Conservation (phyloP, 345 rosid genomes). For the Populus alba region DNA sequence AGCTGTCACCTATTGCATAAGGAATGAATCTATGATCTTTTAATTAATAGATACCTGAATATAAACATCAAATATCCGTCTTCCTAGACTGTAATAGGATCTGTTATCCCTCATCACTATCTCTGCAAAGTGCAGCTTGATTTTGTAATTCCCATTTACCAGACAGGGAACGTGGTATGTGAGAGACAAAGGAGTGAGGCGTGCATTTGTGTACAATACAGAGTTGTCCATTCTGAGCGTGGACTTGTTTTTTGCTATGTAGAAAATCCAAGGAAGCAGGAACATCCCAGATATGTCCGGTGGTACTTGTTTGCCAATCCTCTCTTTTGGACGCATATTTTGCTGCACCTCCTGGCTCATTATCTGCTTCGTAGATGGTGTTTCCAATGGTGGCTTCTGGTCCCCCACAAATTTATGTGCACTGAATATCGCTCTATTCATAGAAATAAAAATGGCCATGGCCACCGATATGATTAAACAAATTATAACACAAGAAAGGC, state of each 20-base stretch:
- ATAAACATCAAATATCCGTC: slow-evolving; percentile 58
- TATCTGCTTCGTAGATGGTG: not conserved
- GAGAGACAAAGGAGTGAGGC: slow-evolving; percentile 13
- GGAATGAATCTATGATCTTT: not conserved
- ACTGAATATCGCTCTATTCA: not conserved
- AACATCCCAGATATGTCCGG: slow-evolving; percentile 11
- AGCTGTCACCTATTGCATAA: not conserved
- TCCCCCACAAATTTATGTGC: slow-evolving; percentile 21
- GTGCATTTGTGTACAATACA: slow-evolving; percentile 8
- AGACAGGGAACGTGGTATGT: slow-evolving; percentile 6
- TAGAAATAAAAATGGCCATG: not conserved
- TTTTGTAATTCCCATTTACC: slow-evolving; percentile 46
- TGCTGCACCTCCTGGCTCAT: not conserved
- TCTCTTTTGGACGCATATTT: not conserved
- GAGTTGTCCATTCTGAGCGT: not conserved
- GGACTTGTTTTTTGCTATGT: slow-evolving; percentile 1
- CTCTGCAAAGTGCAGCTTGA: slow-evolving; percentile 59
- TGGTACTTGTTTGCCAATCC: slow-evolving; percentile 7
- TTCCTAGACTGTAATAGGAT: slow-evolving; percentile 46
- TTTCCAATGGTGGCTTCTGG: not conserved
- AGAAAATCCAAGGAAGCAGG: not conserved
- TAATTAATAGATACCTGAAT: slow-evolving; percentile 40
- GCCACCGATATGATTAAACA: not conserved
- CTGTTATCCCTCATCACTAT: slow-evolving; percentile 47
- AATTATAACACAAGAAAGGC: too few relatives aligned